Base-by-base conservation (phyloP, 2,329 filamentous ascomycete species). In the Nannizzia gypsea region DNA sequence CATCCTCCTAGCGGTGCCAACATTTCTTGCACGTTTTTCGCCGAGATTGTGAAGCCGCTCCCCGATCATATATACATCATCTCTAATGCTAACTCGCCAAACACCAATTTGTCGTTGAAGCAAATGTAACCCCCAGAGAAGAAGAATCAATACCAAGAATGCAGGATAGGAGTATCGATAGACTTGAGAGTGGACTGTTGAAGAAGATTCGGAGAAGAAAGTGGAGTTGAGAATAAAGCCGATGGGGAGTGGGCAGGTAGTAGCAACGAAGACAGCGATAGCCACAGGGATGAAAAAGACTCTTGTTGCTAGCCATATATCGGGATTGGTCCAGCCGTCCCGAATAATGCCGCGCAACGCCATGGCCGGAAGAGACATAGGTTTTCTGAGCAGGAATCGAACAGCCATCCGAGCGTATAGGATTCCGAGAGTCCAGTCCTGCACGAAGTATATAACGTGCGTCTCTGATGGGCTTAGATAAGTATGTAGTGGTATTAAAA, bases 21-120 rank as follows among this genome's bases (percentile, higher is more conserved):
- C 71, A 64, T 75, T 72, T 56, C 67, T 69, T 22, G 71, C 70
- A 58, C 70, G 69, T 60, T 73, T 74, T 69, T 87, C 85, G 2
- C 90, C 89, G 74, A 96, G 95, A 72, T 99, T 99, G 75, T 99
- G 95, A 68, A 99, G 74, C 62, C 91, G 78, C 76, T 99, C 92
- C 1, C 93, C 93, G 69, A 97, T 93, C 50, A 99, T 77, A 71
- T 99, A 99, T 0, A 95, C 91, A 74, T 99, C 95, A 71, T 99
- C 95, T 42, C 90, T 80, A 54, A 99, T 90, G 61, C 86, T 83
- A 60, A 85, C 80, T 67, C 88, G 84, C 91, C 92, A 97, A 20
- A 83, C 77, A 54, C 82, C 81, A 57, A 93, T 81, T 58, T 89
- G 81, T 52, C 80, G 74, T 5, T 69, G 64, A 34, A 74, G 63